Base-by-base conservation (phyloP, 73 alveolate genomes). In the Paramecium primaurelia region DNA sequence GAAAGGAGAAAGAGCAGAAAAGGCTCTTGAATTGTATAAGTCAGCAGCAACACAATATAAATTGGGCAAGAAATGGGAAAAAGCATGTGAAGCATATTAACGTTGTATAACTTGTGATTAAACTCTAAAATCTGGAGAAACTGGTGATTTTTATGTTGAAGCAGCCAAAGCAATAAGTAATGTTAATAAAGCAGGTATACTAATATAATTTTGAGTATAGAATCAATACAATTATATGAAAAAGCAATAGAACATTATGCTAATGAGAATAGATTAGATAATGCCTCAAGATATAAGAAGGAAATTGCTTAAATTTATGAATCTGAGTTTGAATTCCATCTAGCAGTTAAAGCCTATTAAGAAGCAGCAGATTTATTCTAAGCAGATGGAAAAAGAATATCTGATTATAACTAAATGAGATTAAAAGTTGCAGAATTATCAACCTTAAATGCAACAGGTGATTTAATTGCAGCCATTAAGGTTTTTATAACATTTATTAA, bases 1-100 rank as follows among this genome's bases (percentile, higher is more conserved):
- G 18, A 89, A 89, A 36, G 84, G 92, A 9, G 94, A 89, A 71
- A 89, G 94, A 54, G 94, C 94, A 59, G 94, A 89, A 89, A 45
- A 89, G 20, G 94, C 94, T 5, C 54, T 89, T 20, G 94, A 89
- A 47, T 89, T 77, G 26, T 89, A 89, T 59, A 89, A 89, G 84
- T 77, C 94, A 25, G 94, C 94, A 22, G 94, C 94, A 37, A 83
- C 94, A 12, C 58, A 89, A 83, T 89, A 45, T 36, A 89, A 89
- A 71, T 73, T 89, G 18, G 86, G 88, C 16, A 83, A 89, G 12
- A 71, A 44, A 83, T 89, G 91, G 91, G 91, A 80, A 47, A 26
- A 40, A 45, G 91, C 91, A 40, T 20, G 37, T 25, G 42, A 80
- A 80, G 91, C 91, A 6, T 80, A 80, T 25, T 28, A 32, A 32